Percentiles rank a stretch among this genome's conserved stretches.
phyloP scores from a whole-genome alignment of 2,329 filamentous ascomycete genomes.

The Hymenoscyphus fraxineus region DNA sequence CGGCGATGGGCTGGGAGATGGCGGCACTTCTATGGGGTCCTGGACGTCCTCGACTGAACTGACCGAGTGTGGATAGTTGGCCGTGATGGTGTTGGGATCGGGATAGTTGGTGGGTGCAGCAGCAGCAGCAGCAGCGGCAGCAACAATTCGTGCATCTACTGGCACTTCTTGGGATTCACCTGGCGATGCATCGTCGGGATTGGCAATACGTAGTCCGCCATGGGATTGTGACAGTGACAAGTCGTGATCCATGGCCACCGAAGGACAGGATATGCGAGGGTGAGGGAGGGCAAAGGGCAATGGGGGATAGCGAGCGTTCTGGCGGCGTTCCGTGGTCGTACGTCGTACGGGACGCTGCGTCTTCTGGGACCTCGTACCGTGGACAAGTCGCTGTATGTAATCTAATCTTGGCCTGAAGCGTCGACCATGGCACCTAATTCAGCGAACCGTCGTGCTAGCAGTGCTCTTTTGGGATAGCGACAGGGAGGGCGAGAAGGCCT shows the following conservation, averaged over 20 bases:
- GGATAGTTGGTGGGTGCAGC: not conserved
- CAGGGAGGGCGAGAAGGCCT: not conserved
- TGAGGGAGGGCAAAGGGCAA: too few relatives aligned
- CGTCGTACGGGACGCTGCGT: conserved; percentile 1
- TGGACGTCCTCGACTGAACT: not conserved
- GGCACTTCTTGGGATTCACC: conserved; percentile 13
- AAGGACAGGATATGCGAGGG: conserved; percentile 1
- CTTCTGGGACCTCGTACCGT: not conserved
- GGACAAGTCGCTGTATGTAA: conserved; percentile 1
- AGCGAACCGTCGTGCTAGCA: not conserved
- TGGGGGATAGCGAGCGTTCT: not conserved
- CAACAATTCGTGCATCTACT: conserved; percentile 25
- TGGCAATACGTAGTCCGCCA: conserved; percentile 93
- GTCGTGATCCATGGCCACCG: conserved; percentile 77
- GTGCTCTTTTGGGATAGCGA: not conserved
- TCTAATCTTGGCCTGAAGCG: conserved; percentile 2
- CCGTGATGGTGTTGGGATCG: conserved; percentile 14
- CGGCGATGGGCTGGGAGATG: conserved; percentile 9
- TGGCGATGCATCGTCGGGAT: conserved; percentile 62
- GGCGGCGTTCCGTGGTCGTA: not conserved
- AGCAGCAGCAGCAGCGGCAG: conserved; percentile 13
- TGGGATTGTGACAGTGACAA: conserved; percentile 88
- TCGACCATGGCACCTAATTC: conserved; percentile 1
- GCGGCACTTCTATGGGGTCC: not conserved
- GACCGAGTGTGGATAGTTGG: not conserved